Evolutionary conservation across 441 rosid genomes (phyloP).

Genomic region (Dalechampia spathulata): DNA sequence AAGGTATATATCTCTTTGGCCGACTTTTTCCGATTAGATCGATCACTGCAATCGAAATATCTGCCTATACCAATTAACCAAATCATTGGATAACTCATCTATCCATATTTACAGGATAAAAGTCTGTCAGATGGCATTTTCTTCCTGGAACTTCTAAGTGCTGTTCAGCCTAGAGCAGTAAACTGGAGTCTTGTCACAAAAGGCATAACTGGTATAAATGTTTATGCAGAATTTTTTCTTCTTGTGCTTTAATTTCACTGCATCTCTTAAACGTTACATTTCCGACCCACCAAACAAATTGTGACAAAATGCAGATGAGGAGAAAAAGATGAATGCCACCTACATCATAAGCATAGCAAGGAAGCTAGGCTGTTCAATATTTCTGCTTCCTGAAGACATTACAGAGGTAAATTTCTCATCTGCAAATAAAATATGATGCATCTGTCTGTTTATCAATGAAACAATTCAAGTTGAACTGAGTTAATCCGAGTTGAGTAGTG

Average conservation of each 20-base stretch:
- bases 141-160: constrained; percentile 87
- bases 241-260: background rate
- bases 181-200: constrained; percentile 94
- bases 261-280: too few relatives aligned
- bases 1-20: constrained; percentile 13
- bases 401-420: constrained; percentile 46
- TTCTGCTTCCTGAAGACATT: constrained; percentile 91
- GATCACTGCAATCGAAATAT: too few relatives aligned
- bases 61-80: too few relatives aligned
- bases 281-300: too few relatives aligned
- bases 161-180: constrained; percentile 91
- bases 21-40: too few relatives aligned
- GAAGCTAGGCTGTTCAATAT: constrained; percentile 91
- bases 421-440: too few relatives aligned
- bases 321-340: constrained; percentile 89
- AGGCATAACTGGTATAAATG: constrained; percentile 64
- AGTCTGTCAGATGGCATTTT: constrained; percentile 68
- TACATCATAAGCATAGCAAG: constrained; percentile 88
- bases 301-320: constrained; percentile 53
- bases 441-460: too few relatives aligned
- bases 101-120: constrained; percentile 51
- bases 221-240: constrained; percentile 1
- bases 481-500: too few relatives aligned
- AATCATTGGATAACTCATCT: background rate
- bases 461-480: too few relatives aligned